Conservation (phyloP, 108 stramenopile genomes). For the Epithemia pelagica region DNA sequence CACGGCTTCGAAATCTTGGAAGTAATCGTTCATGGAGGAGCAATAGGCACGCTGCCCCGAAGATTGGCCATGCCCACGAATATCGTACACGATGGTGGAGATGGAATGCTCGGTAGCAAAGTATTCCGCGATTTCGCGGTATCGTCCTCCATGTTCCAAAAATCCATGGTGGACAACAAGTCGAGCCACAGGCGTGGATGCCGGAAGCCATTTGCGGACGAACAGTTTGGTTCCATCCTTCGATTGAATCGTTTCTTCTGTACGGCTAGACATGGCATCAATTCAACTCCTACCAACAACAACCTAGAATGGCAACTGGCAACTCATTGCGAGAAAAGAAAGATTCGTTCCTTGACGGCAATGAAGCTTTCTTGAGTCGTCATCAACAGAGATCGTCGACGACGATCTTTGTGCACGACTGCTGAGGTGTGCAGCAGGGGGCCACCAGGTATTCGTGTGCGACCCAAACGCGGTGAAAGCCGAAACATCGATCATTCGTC, state of each 20-base stretch:
- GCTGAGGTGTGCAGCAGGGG: too few relatives aligned
- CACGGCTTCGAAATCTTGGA: slow-evolving; percentile 15
- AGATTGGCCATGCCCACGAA: slow-evolving; percentile 25
- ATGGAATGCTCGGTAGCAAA: slow-evolving; percentile 6
- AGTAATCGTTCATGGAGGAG: slow-evolving; percentile 10
- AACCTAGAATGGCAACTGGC: too few relatives aligned
- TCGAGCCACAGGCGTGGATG: slow-evolving; percentile 11
- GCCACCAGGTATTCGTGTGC: too few relatives aligned
- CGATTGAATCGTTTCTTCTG: slow-evolving; percentile 18
- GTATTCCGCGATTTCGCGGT: slow-evolving; percentile 23
- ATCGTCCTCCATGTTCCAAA: slow-evolving; percentile 21
- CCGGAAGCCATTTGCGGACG: slow-evolving; percentile 8
- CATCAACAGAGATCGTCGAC: too few relatives aligned
- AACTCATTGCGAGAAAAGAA: too few relatives aligned
- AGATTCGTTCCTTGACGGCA: too few relatives aligned
- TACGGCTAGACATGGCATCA: not conserved
- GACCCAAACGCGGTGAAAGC: too few relatives aligned
- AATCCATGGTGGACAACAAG: slow-evolving; percentile 20
- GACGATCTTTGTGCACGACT: too few relatives aligned
- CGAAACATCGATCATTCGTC: too few relatives aligned
- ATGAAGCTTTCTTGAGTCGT: too few relatives aligned
- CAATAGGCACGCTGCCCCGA: slow-evolving; percentile 14
- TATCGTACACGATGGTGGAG: slow-evolving; percentile 14
- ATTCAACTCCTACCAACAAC: too few relatives aligned
- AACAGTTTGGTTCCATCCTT: slow-evolving; percentile 15